These are phyloP conservation scores for Leptographium radiaticola DNA, from an alignment of 2,329 filamentous ascomycete species.

Conservation along the genomic window DNA sequence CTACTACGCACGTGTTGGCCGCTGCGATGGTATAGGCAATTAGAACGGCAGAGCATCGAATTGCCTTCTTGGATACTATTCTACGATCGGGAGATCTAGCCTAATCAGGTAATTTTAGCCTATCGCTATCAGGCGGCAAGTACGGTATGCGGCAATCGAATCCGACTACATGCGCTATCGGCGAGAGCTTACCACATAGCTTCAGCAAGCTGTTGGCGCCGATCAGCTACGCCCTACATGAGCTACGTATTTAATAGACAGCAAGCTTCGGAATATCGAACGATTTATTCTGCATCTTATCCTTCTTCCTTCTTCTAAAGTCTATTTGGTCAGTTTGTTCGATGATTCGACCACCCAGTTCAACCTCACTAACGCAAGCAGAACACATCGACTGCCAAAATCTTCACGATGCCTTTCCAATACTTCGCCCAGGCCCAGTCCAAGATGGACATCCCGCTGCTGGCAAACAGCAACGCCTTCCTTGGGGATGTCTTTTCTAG, in stretches of 20 bases:
- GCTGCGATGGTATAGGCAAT: too few species aligned
- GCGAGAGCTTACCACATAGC: not conserved
- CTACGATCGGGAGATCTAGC: not conserved
- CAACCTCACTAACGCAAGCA: too few species aligned
- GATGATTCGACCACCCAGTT: too few species aligned
- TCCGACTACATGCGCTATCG: not conserved
- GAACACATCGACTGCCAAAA: not conserved
- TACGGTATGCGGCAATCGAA: not conserved
- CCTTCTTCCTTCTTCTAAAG: too few species aligned
- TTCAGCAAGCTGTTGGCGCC: not conserved
- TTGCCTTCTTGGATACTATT: too few species aligned
- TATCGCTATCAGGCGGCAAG: not conserved
- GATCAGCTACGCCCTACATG: too few species aligned
- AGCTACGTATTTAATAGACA: too few species aligned
- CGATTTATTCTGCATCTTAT: too few species aligned
- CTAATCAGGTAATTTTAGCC: slow-evolving; percentile 3
- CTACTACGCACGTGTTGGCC: too few species aligned
- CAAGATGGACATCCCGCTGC: slow-evolving; percentile 3
- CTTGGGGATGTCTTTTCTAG: slow-evolving; percentile 6
- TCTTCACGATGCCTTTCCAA: slow-evolving; percentile 1
- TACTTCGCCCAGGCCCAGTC: slow-evolving; percentile 4
- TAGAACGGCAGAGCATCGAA: too few species aligned
- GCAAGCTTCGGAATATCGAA: too few species aligned
- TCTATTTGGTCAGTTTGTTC: too few species aligned
- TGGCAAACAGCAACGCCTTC: slow-evolving; percentile 3